Conservation (phyloP, 345 rosid species). For the Gossypium australe region DNA sequence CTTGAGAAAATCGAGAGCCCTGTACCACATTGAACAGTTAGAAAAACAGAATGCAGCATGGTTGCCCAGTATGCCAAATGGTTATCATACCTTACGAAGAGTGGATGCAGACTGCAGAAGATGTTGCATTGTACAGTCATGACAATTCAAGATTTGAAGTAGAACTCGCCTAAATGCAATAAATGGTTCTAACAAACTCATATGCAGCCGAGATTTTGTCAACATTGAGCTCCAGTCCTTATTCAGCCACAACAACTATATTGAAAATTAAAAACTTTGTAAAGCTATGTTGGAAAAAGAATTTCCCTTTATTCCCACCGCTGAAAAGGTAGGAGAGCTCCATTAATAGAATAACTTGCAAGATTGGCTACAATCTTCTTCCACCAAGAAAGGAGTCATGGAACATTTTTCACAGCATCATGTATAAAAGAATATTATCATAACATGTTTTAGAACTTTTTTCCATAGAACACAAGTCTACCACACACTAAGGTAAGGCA, state of each 20-base stretch:
- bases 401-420: not conserved
- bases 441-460: not conserved
- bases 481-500: not conserved
- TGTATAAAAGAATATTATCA: not conserved
- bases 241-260: conserved; percentile 71
- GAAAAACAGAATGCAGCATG: conserved; percentile 7
- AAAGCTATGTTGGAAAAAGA: conserved; percentile 12
- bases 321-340: not conserved
- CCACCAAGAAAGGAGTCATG: not conserved
- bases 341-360: not conserved
- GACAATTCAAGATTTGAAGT: conserved; percentile 70
- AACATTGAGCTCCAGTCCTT: conserved; percentile 67
- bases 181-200: conserved; percentile 91
- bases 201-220: conserved; percentile 69
- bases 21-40: conserved; percentile 28
- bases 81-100: conserved; percentile 74
- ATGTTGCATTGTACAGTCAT: conserved; percentile 52
- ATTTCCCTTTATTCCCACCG: not conserved
- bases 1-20: conserved; percentile 87
- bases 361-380: not conserved
- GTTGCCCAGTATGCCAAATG: not conserved
- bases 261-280: conserved; percentile 22
- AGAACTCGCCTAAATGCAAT: conserved; percentile 81
- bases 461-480: not conserved
- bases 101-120: conserved; percentile 87